Percentiles rank a stretch among this genome's conserved stretches.
Evolutionary conservation across 2,329 filamentous ascomycete species (phyloP).

Genomic region (Colletotrichum destructivum): DNA sequence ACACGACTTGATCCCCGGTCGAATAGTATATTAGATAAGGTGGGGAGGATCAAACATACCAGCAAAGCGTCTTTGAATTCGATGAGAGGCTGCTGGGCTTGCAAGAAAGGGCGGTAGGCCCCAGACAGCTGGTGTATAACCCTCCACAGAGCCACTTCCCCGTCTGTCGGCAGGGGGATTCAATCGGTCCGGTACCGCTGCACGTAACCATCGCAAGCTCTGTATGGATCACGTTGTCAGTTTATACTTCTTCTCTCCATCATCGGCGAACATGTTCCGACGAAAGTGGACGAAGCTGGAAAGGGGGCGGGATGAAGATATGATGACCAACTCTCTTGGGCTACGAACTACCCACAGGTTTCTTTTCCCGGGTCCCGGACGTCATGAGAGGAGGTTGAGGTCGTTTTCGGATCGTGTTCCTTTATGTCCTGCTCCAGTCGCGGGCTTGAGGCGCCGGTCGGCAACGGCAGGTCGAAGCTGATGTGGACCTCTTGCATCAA

Average conservation of each 20-base stretch:
- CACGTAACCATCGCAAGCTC: conserved; percentile 4
- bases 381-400: background rate
- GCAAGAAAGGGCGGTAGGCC: background rate
- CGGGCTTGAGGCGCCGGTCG: background rate
- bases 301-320: background rate
- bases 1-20: background rate
- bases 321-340: background rate
- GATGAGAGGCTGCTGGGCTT: background rate
- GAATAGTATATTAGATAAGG: background rate
- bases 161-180: background rate
- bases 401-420: too few species aligned
- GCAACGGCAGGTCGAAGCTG: background rate
- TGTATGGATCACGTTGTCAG: background rate
- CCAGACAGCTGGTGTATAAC: conserved; percentile 4
- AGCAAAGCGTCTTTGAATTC: conserved; percentile 5
- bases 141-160: conserved; percentile 14
- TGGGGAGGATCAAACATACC: background rate
- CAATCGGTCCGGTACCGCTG: background rate
- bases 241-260: background rate
- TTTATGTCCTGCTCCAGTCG: background rate
- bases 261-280: background rate
- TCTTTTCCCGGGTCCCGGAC: background rate
- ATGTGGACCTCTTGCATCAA: background rate
- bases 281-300: background rate
- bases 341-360: conserved; percentile 8